phyloP scores from a whole-genome alignment of 176 grass and related monocot genomes.

The Lolium multiflorum region DNA sequence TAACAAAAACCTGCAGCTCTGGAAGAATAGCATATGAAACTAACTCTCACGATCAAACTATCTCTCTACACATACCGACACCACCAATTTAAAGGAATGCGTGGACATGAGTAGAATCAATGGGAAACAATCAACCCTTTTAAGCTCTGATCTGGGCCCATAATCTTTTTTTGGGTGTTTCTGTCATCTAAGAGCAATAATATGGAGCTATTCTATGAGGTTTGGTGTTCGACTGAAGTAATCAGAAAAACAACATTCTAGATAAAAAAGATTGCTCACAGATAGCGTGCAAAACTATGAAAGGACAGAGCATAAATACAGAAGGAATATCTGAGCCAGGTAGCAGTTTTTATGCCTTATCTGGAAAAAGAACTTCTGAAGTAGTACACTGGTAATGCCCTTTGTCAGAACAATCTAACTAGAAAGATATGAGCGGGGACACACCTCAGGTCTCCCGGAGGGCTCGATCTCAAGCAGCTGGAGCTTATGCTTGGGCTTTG shows the following conservation, averaged over 20 bases:
- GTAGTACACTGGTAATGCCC: neutral
- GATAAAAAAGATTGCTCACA: neutral
- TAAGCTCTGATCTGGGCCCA: no score
- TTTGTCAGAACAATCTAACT: neutral
- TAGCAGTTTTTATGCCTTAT: constrained; percentile 1
- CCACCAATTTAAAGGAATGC: constrained; percentile 14
- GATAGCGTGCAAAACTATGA: neutral
- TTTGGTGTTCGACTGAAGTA: neutral
- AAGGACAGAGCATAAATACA: neutral
- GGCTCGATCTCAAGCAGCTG: constrained; percentile 24
- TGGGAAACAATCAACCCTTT: no score
- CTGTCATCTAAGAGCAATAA: no score
- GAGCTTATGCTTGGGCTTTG: constrained; percentile 32
- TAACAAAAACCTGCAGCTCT: neutral
- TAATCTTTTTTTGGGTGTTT: no score
- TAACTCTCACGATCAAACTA: neutral
- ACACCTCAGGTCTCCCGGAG: constrained; percentile 27
- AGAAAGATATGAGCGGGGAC: neutral
- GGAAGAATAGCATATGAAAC: constrained; percentile 30
- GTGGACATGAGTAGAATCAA: constrained; percentile 6
- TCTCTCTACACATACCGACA: neutral
- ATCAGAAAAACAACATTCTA: neutral
- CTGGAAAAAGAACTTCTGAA: neutral
- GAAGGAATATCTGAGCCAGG: neutral
- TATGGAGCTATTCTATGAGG: neutral